Base-by-base conservation (phyloP, 371 early-diverging fungal genomes). In the Rhizopus microsporus region DNA sequence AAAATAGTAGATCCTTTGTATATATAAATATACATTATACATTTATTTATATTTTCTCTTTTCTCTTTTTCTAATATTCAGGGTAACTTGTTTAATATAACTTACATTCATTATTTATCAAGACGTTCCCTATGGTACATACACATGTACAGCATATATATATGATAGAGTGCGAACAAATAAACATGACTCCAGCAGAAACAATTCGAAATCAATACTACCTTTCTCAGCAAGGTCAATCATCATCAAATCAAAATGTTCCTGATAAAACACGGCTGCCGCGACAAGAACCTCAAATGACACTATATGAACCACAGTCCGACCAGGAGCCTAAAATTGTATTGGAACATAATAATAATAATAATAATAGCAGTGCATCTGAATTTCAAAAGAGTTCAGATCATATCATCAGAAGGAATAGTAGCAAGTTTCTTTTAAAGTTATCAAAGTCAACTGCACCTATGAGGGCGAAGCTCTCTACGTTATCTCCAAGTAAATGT, bases 171-270 rank as follows among this genome's bases (percentile, higher is more conserved):
- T 23, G 7, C 30, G 7, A 29, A 7, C 29, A 46, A 46, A 52
- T 80, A 75, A 37, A 90, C 88, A 9, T 69, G 42, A 66, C 78
- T 23, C 75, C 78, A 9, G 74, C 78, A 17, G 75, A 71, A 44
- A 62, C 65, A 8, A 67, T 78, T 51, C 71, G 78, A 38, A 63
- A 72, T 16, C 62, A 68, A 38, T 78, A 78, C 51, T 78, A 78
- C 45, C 65, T 65, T 29, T 49, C 59, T 7, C 66, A 70, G 16
- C 58, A 60, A 7, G 59, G 64, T 44, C 44, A 51, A 16, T 47
- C 31, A 34, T 29, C 47, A 16, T 43, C 52, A 16, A 23, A 44
- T 4, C 16, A 33, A 48, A 49, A 23, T 2, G 23, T 23, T 23
- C 23, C 23, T 23, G 48, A 42, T 15, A 44, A 46, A 13, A 49